Base-by-base conservation (phyloP, 176 grass and related monocot genomes). In the Urochloa ruziziensis region DNA sequence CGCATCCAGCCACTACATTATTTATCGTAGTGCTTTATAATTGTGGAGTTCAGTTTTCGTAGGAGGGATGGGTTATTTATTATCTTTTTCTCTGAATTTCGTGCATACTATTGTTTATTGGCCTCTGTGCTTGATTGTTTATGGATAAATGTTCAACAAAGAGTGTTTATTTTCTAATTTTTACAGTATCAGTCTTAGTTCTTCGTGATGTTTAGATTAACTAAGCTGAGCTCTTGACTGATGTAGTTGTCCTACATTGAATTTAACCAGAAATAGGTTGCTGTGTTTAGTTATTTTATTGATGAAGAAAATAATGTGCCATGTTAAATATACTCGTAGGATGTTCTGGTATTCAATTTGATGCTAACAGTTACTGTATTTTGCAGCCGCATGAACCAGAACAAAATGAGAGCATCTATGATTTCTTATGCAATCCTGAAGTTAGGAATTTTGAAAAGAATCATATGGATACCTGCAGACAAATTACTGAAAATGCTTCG, bases 301-400 rank as follows among this genome's bases (percentile, higher is more conserved):
- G 53, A 34, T 67, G 57, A 73, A 58, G 35, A 64, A 79, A 47
- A 64, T 73, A 73, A 24, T 23, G 21, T 6, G 2, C 49, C 67
- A 76, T 58, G 6, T 75, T 73, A 66, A 62, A 30, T 52, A 32
- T 70, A 63, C 42, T 30, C 1, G 2, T 14, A 63, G 43, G 10
- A 70, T 85, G 73, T 64, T 18, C 16, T 77, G 16, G 36, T 76
- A 35, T 82, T 82, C 18, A 70, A 29, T 77, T 90, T 42, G 12
- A 40, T 83, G 37, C 44, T 82, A 58, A 82, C 28, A 77, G 63
- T 71, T 54, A 59, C 52, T 3, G 64, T 71, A 67, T 81, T 88
- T 64, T 84, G 81, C 86, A 94, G 89, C 77, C 66, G 25, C 80
- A 80, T 79, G 64, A 87, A 80, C 80, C 74, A 48, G 48, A 81